Base-by-base conservation (phyloP, 352 stramenopile species). In the Globisporangium okanoganense region DNA sequence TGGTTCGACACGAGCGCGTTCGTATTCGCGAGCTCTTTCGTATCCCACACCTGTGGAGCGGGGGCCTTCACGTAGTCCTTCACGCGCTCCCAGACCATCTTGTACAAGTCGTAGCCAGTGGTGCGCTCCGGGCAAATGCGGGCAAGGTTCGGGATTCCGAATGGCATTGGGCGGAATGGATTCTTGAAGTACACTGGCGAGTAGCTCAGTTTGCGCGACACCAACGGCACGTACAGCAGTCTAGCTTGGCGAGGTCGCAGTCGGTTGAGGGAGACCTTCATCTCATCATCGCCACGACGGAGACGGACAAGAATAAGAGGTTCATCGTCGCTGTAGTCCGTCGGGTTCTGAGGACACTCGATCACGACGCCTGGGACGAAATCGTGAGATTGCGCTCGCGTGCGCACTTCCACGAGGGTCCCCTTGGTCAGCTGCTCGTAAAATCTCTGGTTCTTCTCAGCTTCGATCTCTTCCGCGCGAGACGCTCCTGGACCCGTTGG, bases 101-200 rank as follows among this genome's bases (percentile, higher is more conserved):
- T 74, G 69, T 96, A 95, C 40, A 97, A 52, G 4, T 94, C 75
- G 20, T 82, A 75, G 24, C 88, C 88, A 36, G 70, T 96, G 9
- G 85, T 94, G 40, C 80, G 72, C 49, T 94, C 81, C n/a, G 87
- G 87, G 16, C 85, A 94, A 14, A 95, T 72, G 3, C 87, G 83
- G n/a, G 92, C 70, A n/a, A 95, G 77, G 56, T 92, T 92, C 25
- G 87, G 85, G n/a, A 81, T 82, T 0, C 87, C 83, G 47, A 95
- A 95, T n/a, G 87, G 85, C 27, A 87, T 78, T 2, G 87, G 87
- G 0, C 85, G 80, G 71, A 95, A 95, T 14, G 87, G 87, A 56
- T 95, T 95, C 64, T 95, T 95, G 56, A 92, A 95, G 58, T 95
- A 95, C 53, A 94, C 71, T 6, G 85, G 82, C 33, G 85, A 94